These are phyloP conservation scores for Pseudogymnoascus sp. DNA, from an alignment of 2,329 filamentous ascomycete species.

Conservation along the genomic window DNA sequence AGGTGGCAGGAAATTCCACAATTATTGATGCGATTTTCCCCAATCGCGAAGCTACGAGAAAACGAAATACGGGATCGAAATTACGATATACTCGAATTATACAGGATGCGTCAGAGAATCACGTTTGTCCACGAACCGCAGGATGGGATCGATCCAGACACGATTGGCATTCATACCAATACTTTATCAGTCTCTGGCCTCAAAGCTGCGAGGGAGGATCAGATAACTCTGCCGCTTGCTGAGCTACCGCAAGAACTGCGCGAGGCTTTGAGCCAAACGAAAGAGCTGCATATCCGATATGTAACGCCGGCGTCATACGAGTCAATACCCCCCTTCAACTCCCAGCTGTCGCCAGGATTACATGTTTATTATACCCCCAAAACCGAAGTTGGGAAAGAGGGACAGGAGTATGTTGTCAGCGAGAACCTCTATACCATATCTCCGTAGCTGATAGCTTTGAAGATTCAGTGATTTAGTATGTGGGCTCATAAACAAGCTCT, in stretches of 20 bases:
- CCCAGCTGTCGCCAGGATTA: constrained; percentile 68
- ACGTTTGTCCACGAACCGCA: constrained; percentile 68
- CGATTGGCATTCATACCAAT: constrained; percentile 48
- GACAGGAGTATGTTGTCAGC: neutral
- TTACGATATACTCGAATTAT: neutral
- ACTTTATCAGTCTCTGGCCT: constrained; percentile 51
- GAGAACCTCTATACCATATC: neutral
- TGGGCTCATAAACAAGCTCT: constrained; percentile 45
- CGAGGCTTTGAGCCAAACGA: constrained; percentile 51
- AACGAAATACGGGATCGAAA: neutral
- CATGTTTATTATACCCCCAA: constrained; percentile 68
- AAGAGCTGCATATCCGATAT: constrained; percentile 76
- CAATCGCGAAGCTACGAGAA: neutral
- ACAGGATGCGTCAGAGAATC: constrained; percentile 63
- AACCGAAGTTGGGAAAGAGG: neutral
- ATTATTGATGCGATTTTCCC: neutral
- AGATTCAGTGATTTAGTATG: constrained; percentile 44
- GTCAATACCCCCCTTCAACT: constrained; percentile 60
- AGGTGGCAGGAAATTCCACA: neutral
- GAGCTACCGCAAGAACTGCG: constrained; percentile 65
- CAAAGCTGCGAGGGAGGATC: constrained; percentile 66
- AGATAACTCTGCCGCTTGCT: constrained; percentile 61
- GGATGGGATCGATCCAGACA: constrained; percentile 53
- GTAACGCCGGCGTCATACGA: constrained; percentile 49
- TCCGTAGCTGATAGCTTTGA: neutral